Evolutionary conservation across 2,329 filamentous ascomycete species (phyloP).

Genomic region (Balansia obtecta): DNA sequence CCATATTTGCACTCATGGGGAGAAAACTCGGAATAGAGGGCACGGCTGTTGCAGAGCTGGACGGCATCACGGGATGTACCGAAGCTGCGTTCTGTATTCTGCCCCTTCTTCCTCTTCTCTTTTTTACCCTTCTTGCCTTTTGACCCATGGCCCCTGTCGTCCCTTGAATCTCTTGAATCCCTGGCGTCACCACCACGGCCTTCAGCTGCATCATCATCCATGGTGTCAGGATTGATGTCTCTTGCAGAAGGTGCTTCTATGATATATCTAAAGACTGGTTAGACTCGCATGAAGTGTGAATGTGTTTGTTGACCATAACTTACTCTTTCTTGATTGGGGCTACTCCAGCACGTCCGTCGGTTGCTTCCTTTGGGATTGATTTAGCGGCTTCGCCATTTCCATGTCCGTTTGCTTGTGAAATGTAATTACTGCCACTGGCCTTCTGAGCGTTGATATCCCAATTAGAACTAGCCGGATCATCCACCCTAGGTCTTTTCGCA

Average conservation of each 20-base stretch:
- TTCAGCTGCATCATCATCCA: constrained; percentile 38
- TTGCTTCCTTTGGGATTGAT: constrained; percentile 7
- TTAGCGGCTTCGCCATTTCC: constrained; percentile 3
- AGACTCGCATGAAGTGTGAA: background rate
- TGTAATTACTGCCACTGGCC: background rate
- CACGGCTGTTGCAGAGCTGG: constrained; percentile 64
- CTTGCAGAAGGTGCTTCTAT: constrained; percentile 21
- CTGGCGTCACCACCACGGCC: constrained; percentile 20
- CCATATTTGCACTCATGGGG: constrained; percentile 66
- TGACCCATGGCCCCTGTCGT: constrained; percentile 37
- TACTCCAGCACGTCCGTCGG: constrained; percentile 38
- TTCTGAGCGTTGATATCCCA: constrained; percentile 9
- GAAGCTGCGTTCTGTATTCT: constrained; percentile 76
- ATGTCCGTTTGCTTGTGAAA: constrained; percentile 7
- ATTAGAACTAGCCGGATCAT: constrained; percentile 16
- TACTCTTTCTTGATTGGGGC: constrained; percentile 66
- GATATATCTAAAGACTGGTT: constrained; percentile 25
- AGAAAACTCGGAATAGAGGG: constrained; percentile 66
- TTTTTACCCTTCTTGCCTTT: constrained; percentile 29
- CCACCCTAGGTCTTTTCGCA: constrained; percentile 47
- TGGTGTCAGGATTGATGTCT: constrained; percentile 12
- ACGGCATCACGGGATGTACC: constrained; percentile 68
- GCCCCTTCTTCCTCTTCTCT: constrained; percentile 41
- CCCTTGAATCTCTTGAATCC: constrained; percentile 34
- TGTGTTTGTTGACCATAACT: constrained; percentile 14